Evolutionary conservation across 768 basidiomycete genomes (phyloP), one percentile per base, ranked within the genome.

Genomic region (Auriscalpium vulgare): DNA sequence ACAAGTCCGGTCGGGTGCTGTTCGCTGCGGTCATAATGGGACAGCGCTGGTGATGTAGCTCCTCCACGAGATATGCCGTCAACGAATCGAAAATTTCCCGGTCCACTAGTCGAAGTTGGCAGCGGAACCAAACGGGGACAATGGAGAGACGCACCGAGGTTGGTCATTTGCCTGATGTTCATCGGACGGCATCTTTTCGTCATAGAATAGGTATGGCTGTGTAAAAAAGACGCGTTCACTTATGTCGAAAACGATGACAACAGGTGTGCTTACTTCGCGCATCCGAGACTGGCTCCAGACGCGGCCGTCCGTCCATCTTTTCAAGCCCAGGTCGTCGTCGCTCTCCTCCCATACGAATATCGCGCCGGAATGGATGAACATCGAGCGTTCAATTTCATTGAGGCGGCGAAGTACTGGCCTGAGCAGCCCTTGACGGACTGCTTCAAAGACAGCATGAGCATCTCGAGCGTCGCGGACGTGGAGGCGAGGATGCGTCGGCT

Each of bases 341-440:
- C 77, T 77, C 67, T 87, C 84, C 63, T 82, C 78, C 85, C 85
- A 87, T 47, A 85, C 82, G 63, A 85, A 87, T 34, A 85, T 74
- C 4, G 83, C 77, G 4, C 84, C 84, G 8, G 82, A 79, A 49
- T 72, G 74, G 55, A 87, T 80, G 61, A 75, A 77, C 51, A 67
- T 77, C 7, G 74, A 70, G 53, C 83, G 69, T 64, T 87, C 83
- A 51, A 75, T 71, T 59, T 85, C 84, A 66, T 85, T 83, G 53
- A 85, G 73, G 45, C 84, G 77, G 23, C 83, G 75, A 37, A 71
- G 66, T 34, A 84, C 77, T 17, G 77, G 77, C 45, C 71, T 70
- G 16, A 85, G 71, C 37, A 66, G 23, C 37, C 82, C 79, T 57
- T 76, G 78, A 2, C 81, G 78, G 54, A 83, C 83, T 34, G 82